A percentile compares a stretch with the other conserved stretches of the same genome.
phyloP scores from a whole-genome alignment of 2,329 filamentous ascomycete genomes.

The Cladosporium phlei region DNA sequence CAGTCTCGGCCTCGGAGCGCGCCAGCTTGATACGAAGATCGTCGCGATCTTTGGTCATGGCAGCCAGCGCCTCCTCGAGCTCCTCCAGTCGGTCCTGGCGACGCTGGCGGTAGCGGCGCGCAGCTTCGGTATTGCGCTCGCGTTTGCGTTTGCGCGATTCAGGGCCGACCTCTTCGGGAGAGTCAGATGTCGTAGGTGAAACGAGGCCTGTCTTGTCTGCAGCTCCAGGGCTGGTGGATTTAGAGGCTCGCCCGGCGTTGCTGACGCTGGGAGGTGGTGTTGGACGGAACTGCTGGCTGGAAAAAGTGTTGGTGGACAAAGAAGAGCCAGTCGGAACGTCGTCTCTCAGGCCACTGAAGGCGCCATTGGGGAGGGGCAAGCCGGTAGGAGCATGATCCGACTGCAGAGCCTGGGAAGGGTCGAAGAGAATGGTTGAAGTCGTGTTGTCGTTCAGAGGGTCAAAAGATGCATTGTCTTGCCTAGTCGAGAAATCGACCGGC shows the following conservation, averaged over 20 bases:
- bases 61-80: slow-evolving; percentile 56
- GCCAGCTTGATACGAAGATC: slow-evolving; percentile 59
- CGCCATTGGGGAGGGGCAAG: not conserved
- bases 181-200: slow-evolving; percentile 1
- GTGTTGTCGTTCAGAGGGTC: not conserved
- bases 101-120: slow-evolving; percentile 66
- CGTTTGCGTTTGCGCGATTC: slow-evolving; percentile 46
- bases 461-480: not conserved
- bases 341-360: not conserved
- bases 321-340: not conserved
- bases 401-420: not conserved
- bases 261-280: slow-evolving; percentile 8
- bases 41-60: slow-evolving; percentile 59
- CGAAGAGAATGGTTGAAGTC: not conserved
- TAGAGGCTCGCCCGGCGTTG: not conserved
- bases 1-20: slow-evolving; percentile 60
- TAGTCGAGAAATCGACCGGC: slow-evolving; percentile 3
- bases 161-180: slow-evolving; percentile 10
- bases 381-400: not conserved
- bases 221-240: slow-evolving; percentile 4
- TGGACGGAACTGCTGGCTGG: not conserved
- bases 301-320: not conserved
- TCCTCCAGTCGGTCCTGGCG: slow-evolving; percentile 61
- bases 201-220: not conserved
- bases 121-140: slow-evolving; percentile 65